Percentiles rank a stretch among this genome's conserved stretches.
Evolutionary conservation across 495 filamentous ascomycete genomes (phyloP).

Genomic region (Staphylotrichum tortipilum): DNA sequence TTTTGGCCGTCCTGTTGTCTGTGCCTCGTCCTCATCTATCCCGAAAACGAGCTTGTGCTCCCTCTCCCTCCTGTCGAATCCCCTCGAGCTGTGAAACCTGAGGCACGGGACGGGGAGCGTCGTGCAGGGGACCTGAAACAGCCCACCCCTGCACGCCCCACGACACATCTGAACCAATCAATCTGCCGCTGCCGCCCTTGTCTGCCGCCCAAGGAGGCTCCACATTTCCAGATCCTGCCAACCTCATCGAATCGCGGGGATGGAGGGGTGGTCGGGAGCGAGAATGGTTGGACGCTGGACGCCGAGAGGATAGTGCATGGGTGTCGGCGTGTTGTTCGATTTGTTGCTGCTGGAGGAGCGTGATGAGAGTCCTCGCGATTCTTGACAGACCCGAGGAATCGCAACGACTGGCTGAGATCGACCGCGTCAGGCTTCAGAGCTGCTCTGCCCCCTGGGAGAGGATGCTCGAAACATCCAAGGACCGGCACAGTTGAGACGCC

Average conservation of each 20-base stretch:
- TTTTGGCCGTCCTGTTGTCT: no score
- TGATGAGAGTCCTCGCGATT: no score
- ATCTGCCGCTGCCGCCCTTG: background rate
- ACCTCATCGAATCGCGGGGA: slow-evolving; percentile 1
- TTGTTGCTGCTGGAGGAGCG: no score
- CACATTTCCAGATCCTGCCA: background rate
- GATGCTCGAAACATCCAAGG: background rate
- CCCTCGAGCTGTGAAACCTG: background rate
- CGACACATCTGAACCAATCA: slow-evolving; percentile 3
- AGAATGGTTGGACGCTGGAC: background rate
- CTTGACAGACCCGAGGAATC: no score
- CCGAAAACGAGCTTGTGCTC: no score
- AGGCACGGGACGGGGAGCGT: background rate
- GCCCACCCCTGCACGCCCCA: background rate
- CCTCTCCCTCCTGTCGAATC: no score
- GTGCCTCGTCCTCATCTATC: no score
- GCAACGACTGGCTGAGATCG: background rate
- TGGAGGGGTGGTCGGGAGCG: background rate
- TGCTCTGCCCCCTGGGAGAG: background rate
- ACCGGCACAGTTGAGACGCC: background rate
- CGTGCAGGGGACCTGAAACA: slow-evolving; percentile 1
- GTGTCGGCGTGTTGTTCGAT: background rate
- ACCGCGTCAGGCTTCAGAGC: no score
- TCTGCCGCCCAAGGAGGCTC: slow-evolving; percentile 4
- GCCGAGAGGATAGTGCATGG: no score